Evolutionary conservation across 164 flowering plant species (phyloP), one percentile per base, ranked within the genome.

Genomic region (Houttuynia cordata): DNA sequence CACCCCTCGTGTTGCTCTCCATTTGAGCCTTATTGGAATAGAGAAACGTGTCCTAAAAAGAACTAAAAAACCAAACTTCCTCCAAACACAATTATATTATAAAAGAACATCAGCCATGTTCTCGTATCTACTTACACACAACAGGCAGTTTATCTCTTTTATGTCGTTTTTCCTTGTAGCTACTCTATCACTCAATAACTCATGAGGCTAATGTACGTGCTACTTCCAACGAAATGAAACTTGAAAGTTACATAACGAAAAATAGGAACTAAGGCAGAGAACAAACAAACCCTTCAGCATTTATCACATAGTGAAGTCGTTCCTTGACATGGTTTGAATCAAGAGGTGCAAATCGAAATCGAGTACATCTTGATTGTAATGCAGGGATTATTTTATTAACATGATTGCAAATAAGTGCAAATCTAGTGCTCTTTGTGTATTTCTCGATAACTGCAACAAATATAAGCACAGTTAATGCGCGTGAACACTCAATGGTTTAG

Each of bases 361-460:
- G 87, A 37, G 97, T 93, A 62, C 99, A 93, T 79, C 99, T 82
- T 57, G 99, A 93, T 61, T 90, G 99, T 56, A 93, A 70, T 21
- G 99, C 99, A 34, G 97, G 96, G 68, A 93, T 93, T 54, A 90
- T 79, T 83, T 93, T 93, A 84, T 93, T 93, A 65, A 93, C 98
- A 65, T 93, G 83, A 69, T 93, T 93, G 70, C 99, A 86, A 13
- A 93, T 86, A 54, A 90, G 85, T 1, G 99, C 78, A 80, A 93
- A 93, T 77, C 99, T 79, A 49, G 95, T 87, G 73, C 67, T 90
- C 75, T 78, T 93, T 42, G 97, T 93, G 80, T 90, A 93, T 63
- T 86, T 93, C 85, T 93, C 99, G 60, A 93, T 93, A 71, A 93
- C 98, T 93, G 67, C 75, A 85, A 9, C 37, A 30, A 68, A 20